Base-by-base conservation (phyloP, 192 early-diverging fungal species). In the Backusella australiensis region DNA sequence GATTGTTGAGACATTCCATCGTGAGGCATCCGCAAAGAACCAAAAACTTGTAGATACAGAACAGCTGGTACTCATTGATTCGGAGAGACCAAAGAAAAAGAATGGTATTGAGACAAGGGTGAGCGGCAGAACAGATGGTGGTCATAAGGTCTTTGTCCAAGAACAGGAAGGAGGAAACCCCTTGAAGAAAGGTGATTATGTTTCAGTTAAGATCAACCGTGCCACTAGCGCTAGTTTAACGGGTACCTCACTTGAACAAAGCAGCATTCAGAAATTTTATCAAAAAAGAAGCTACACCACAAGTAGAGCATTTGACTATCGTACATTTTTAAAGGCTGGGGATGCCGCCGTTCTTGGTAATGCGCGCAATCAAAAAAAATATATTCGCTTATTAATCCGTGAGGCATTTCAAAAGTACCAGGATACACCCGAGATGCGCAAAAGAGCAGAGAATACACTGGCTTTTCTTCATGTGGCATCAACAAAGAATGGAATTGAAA, bases 1-100 rank as follows among this genome's bases (percentile, higher is more conserved):
- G 76, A 92, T 94, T 19, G 90, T 94, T 42, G 79, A 81, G 0
- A 83, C 87, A 15, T 92, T 91, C 82, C 91, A 94, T 75, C 68
- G 75, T 32, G 79, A 80, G 17, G 93, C 93, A 6, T 79, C 79
- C 35, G 59, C 0, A 36, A 85, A 86, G 49, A 89, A 89, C 79
- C 84, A 88, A 82, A 75, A 69, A 17, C 78, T 87, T 71, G 71
- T 89, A 2, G 87, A 88, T 59, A 72, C 80, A 1, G 67, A 82
- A 71, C 86, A 85, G 41, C 69, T 88, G 65, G 89, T 91, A 49
- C 77, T 91, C n/a, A 85, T 88, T 69, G 89, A 90, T 77, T 67
- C 53, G 77, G 89, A 46, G 69, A 81, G 79, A 75, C 71, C 69
- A 74, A 78, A 76, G 81, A 80, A 74, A 76, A 85, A 77, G 73